Evolutionary conservation across 192 early-diverging fungal genomes (phyloP), one percentile per base, ranked within the genome.

Genomic region (Mortierella alpina): DNA sequence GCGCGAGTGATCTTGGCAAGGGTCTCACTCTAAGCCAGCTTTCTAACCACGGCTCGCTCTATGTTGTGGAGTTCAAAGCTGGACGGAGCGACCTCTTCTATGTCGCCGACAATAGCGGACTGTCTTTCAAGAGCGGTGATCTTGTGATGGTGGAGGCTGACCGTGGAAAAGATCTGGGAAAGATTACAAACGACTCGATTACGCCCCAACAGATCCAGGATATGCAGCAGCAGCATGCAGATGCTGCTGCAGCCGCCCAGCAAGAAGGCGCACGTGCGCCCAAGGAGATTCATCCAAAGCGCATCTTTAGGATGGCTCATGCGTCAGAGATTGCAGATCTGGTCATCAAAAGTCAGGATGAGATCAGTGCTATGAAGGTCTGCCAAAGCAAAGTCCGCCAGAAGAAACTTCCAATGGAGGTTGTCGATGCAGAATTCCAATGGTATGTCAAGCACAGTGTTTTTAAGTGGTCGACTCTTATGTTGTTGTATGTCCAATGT

Each of bases 351-450:
- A 88, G 88, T 55, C 87, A 94, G 18, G 97, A 99, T 75, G 98
- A 98, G 82, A 89, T 92, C 47, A 96, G 93, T 75, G 94, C 98
- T 7, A 87, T 95, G 82, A 84, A 85, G 41, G 88, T 96, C 23
- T 98, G 97, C 75, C 96, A 96, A 70, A 86, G 84, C 47, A 98
- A 97, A 82, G 97, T 96, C 57, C 86, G 92, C 61, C 92, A 95
- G 68, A 94, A 93, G 84, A 94, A 93, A 72, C 86, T 99, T 44
- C 93, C 95, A 17, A 99, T 99, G 98, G 90, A 94, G 66, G 92
- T 99, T 31, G 94, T 96, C 1, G 96, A 98, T 75, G 98, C 98
- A 20, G 98, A 99, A 85, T 99, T 95, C 69, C 98, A 99, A 84
- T 99, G 97, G 95, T 95, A 84, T 1, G 44, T 17, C 10, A 18